Percentiles rank a stretch among this genome's conserved stretches.
phyloP scores from a whole-genome alignment of 257 asterid genomes.

The Catharanthus roseus region DNA sequence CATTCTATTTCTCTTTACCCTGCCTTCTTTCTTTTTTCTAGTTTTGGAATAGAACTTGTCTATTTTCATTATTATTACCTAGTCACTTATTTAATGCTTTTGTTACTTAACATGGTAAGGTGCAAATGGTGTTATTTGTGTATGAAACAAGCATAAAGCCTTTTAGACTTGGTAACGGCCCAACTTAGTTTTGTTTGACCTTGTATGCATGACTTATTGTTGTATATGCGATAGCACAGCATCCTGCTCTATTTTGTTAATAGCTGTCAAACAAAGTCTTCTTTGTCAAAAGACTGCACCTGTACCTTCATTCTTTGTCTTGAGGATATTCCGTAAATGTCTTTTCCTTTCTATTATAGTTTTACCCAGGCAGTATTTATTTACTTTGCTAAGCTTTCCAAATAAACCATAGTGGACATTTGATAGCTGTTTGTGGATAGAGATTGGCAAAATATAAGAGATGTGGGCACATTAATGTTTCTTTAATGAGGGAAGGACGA shows the following conservation, averaged over 20 bases:
- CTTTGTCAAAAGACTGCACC: background rate
- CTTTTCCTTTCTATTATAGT: background rate
- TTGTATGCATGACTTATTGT: background rate
- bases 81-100: too few species aligned
- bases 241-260: background rate
- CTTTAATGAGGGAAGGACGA: background rate
- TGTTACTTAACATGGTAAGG: too few species aligned
- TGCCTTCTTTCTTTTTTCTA: too few species aligned
- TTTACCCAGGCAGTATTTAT: background rate
- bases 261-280: background rate
- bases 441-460: background rate
- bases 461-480: background rate
- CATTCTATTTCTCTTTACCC: too few species aligned
- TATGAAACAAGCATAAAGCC: background rate
- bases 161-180: background rate
- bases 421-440: background rate
- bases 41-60: too few species aligned
- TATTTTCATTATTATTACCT: too few species aligned
- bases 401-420: background rate
- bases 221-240: background rate
- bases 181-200: background rate
- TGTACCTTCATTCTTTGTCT: background rate
- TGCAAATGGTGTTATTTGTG: background rate
- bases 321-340: background rate
- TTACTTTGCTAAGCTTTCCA: background rate